Evolutionary conservation across 768 basidiomycete species (phyloP).

Genomic region (Podaxis sp.): DNA sequence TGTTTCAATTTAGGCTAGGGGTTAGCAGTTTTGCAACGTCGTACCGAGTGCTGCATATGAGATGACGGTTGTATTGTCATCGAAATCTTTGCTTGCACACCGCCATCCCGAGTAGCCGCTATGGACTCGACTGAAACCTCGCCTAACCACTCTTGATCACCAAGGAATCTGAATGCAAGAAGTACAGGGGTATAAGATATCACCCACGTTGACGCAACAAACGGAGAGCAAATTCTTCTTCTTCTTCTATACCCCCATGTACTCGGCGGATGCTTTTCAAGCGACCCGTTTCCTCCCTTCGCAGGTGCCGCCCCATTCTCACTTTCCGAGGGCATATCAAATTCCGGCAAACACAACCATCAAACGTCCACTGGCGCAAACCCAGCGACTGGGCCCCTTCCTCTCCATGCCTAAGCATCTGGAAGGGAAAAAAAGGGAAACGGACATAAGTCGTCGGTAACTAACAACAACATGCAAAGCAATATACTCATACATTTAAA

Average conservation of each 20-base stretch:
- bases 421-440: slow-evolving; percentile 19
- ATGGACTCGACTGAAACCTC: too few species aligned
- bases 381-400: slow-evolving; percentile 34
- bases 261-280: slow-evolving; percentile 9
- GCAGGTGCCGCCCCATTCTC: slow-evolving; percentile 34
- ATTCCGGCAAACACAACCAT: slow-evolving; percentile 76
- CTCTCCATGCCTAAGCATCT: slow-evolving; percentile 29
- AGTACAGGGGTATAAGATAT: neutral
- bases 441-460: slow-evolving; percentile 8
- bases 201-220: slow-evolving; percentile 35
- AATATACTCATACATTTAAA: slow-evolving; percentile 52
- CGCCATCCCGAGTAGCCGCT: too few species aligned
- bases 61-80: too few species aligned
- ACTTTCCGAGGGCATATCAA: slow-evolving; percentile 47
- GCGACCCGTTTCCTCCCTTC: slow-evolving; percentile 24
- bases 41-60: too few species aligned
- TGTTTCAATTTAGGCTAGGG: too few species aligned
- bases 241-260: slow-evolving; percentile 31
- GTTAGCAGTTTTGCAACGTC: too few species aligned
- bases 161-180: neutral
- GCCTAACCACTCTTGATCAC: too few species aligned
- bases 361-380: slow-evolving; percentile 37
- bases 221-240: slow-evolving; percentile 59
- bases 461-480: slow-evolving; percentile 9
- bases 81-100: too few species aligned